Base-by-base conservation (phyloP, 2,329 filamentous ascomycete species). In the Aspergillus sp. region DNA sequence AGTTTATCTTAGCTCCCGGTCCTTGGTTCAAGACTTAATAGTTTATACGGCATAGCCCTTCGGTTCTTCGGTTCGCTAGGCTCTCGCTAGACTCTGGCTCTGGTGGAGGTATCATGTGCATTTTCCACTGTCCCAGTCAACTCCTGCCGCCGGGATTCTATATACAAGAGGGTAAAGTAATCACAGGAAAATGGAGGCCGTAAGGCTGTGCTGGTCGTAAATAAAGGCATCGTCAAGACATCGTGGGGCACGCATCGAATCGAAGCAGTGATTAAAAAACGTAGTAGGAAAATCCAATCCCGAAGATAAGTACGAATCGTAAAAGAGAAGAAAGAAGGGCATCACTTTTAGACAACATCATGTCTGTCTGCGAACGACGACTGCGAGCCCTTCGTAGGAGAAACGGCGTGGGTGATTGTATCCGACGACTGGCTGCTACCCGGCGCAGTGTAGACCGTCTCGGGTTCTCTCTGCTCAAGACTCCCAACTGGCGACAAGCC, bases 361-460 rank as follows among this genome's bases (percentile, higher is more conserved):
- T 22, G 19, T 22, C 10, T 22, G 19, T 22, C 19, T 22, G 19
- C 10, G 19, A 22, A 22, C 10, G 19, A n/a, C n/a, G n/a, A n/a
- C n/a, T n/a, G 19, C 19, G 19, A 22, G 19, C 10, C 19, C 10
- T 5, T 22, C 19, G 19, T 22, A 10, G n/a, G n/a, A n/a, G n/a
- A n/a, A n/a, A 22, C 10, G 10, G 6, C 19, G 19, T 22, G 19
- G 5, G 10, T 22, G 10, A 22, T 22, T 6, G 19, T 22, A 22
- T 22, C 19, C 10, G 19, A 22, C 6, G 49, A 55, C 14, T 39
- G 34, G 14, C 41, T 38, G 35, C 49, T 52, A 5, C 35, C 40
- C 3, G 45, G 43, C n/a, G 50, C 48, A 5, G 42, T 34, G 17
- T 51, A 41, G 2, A 42, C 33, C 10, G 37, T 36, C 4, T 31